Base-by-base conservation (phyloP, 192 early-diverging fungal genomes). In the Dimargaris verticillata region DNA sequence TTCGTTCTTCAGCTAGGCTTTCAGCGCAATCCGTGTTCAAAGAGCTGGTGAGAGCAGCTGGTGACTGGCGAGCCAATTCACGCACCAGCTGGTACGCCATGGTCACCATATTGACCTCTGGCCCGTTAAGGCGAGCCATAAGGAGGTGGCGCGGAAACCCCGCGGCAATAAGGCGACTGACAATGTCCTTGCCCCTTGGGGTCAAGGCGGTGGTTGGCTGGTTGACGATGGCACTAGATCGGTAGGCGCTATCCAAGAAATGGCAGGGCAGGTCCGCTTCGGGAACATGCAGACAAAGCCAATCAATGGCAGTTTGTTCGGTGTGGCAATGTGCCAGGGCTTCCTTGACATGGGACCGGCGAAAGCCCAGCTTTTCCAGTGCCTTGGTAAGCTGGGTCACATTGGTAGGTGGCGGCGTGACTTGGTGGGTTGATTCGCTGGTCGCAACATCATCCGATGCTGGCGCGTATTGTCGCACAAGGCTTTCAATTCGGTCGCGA, bases 241-340 rank as follows among this genome's bases (percentile, higher is more conserved):
- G 44, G 45, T 71, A 69, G 22, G 18, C 45, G 38, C 66, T 67
- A 0, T 53, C 62, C 65, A 70, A 44, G 14, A 77, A 62, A 29
- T 64, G 53, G 5, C 48, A 28, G 12, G 75, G 75, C 58, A 73
- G 61, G 72, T 84, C 92, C 67, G 88, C 88, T 61, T 95, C 92
- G 13, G 92, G 90, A 18, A 95, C 84, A 70, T 95, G 85, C 18
- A 91, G 61, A 58, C 85, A 86, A 46, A 95, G 78, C 92, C 92
- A 95, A 58, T 95, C 85, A 10, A 92, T 59, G 1, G 83, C 82
- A 4, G 70, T 60, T 0, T 67, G 64, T 7, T 69, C 62, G 53
- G 81, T 71, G 6, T 63, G 47, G 24, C 74, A 71, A 68, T 81
- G 80, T 44, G 68, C 64, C 43, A 88, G 66, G 0, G 89, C 87